These are phyloP conservation scores for Telfairia occidentalis DNA, from an alignment of 331 rosid genomes.

Conservation along the genomic window DNA sequence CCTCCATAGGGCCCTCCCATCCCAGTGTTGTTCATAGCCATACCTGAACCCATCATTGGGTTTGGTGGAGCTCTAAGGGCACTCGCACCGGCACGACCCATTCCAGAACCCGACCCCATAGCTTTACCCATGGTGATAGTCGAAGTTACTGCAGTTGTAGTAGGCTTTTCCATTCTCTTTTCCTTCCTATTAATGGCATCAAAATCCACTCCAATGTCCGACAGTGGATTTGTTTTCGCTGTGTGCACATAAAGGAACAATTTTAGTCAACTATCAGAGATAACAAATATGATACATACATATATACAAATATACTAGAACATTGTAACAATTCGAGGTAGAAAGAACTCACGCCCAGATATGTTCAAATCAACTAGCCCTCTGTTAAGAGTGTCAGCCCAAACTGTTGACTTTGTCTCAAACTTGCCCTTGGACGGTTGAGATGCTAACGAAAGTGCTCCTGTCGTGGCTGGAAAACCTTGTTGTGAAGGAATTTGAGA, in stretches of 20 bases:
- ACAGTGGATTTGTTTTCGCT: conserved; percentile 75
- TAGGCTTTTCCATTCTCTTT: conserved; percentile 80
- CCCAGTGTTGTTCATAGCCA: conserved; percentile 36
- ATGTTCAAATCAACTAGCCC: conserved; percentile 88
- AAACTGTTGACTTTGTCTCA: conserved; percentile 73
- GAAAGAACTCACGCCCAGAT: conserved; percentile 61
- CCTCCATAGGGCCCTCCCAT: conserved; percentile 55
- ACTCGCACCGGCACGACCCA: conserved; percentile 56
- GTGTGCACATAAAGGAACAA: conserved; percentile 26
- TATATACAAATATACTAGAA: too few relatives aligned
- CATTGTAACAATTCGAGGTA: neutral
- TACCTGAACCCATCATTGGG: conserved; percentile 54
- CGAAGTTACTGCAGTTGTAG: conserved; percentile 35
- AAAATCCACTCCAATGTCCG: conserved; percentile 80
- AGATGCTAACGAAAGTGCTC: conserved; percentile 36
- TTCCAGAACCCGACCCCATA: conserved; percentile 89
- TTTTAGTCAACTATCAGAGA: neutral
- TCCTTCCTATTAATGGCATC: conserved; percentile 78
- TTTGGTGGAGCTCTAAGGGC: conserved; percentile 37
- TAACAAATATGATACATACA: neutral
- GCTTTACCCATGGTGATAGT: conserved; percentile 80
- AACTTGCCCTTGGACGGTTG: conserved; percentile 71
- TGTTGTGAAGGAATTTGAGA: conserved; percentile 27
- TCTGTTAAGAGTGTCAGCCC: conserved; percentile 81
- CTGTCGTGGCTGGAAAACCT: conserved; percentile 24